Evolutionary conservation across 768 basidiomycete species (phyloP).

Genomic region (Multifurca ochricompacta): DNA sequence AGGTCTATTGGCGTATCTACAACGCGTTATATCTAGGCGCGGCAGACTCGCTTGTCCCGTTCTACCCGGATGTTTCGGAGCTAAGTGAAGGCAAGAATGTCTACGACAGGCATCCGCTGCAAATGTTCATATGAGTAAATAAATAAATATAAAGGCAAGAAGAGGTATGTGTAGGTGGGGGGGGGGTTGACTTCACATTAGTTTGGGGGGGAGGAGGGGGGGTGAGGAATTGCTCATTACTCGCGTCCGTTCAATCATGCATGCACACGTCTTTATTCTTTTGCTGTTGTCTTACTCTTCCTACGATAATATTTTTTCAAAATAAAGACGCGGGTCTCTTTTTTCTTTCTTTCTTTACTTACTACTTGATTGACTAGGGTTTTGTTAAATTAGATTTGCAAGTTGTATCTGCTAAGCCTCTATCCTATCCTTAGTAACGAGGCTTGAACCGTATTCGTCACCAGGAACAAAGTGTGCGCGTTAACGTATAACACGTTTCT

Average conservation of each 20-base stretch:
- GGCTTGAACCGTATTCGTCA: too few species aligned
- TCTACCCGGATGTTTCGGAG: slow-evolving; percentile 88
- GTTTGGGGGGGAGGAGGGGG: neutral
- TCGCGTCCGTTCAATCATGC: neutral
- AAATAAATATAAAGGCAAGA: too few species aligned
- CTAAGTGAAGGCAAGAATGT: slow-evolving; percentile 84
- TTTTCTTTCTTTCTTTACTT: too few species aligned
- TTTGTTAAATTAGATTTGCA: too few species aligned
- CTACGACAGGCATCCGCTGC: slow-evolving; percentile 78
- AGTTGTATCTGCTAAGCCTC: too few species aligned
- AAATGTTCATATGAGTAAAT: too few species aligned
- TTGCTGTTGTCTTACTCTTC: neutral
- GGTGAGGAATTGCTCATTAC: neutral
- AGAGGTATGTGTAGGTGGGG: slow-evolving; percentile 45
- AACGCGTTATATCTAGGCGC: slow-evolving; percentile 92
- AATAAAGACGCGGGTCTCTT: neutral
- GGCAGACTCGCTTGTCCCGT: slow-evolving; percentile 85
- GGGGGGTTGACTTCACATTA: neutral
- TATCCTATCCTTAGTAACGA: too few species aligned
- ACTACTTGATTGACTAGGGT: too few species aligned
- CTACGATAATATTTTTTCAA: slow-evolving; percentile 3
- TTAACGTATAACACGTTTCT: too few species aligned
- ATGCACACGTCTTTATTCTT: neutral
- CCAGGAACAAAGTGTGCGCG: too few species aligned
- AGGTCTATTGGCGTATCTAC: slow-evolving; percentile 91